Conservation (phyloP, 2,329 filamentous ascomycete genomes). For the Alternaria sp. region DNA sequence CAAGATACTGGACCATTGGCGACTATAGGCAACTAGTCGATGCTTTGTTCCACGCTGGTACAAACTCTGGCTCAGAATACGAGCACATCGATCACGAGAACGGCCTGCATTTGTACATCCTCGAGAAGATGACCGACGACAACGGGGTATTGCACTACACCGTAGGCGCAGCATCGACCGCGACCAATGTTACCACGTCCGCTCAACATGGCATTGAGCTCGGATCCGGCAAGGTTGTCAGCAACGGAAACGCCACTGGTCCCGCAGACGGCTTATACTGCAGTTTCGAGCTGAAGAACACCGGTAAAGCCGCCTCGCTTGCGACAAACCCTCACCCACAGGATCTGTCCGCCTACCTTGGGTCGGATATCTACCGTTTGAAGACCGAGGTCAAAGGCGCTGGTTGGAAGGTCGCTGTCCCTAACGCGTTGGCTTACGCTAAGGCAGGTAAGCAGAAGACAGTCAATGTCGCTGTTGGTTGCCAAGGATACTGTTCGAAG, state of each 20-base stretch:
- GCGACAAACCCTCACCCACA: constrained; percentile 32
- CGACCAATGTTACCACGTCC: constrained; percentile 36
- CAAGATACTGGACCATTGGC: constrained; percentile 56
- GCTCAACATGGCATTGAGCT: constrained; percentile 50
- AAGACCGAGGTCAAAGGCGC: constrained; percentile 52
- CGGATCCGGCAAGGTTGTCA: constrained; percentile 22
- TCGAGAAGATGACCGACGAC: constrained; percentile 52
- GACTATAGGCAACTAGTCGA: constrained; percentile 62
- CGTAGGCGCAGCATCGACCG: constrained; percentile 55
- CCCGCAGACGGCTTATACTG: constrained; percentile 51
- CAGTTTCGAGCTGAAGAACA: constrained; percentile 57
- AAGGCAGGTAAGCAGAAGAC: constrained; percentile 50
- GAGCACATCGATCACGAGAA: constrained; percentile 59
- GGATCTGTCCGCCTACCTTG: constrained; percentile 50
- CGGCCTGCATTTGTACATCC: constrained; percentile 58
- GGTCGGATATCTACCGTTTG: constrained; percentile 58
- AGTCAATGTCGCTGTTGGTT: constrained; percentile 53
- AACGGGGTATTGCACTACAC: constrained; percentile 57
- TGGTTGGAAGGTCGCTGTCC: constrained; percentile 56
- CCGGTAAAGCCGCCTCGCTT: constrained; percentile 41
- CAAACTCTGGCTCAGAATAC: constrained; percentile 57
- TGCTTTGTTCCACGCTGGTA: constrained; percentile 62
- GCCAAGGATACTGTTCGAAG: constrained; percentile 30
- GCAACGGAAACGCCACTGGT: constrained; percentile 15
- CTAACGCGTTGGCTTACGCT: constrained; percentile 49